Evolutionary conservation across 2,329 filamentous ascomycete species (phyloP).

Genomic region (Akanthomyces lecanii): DNA sequence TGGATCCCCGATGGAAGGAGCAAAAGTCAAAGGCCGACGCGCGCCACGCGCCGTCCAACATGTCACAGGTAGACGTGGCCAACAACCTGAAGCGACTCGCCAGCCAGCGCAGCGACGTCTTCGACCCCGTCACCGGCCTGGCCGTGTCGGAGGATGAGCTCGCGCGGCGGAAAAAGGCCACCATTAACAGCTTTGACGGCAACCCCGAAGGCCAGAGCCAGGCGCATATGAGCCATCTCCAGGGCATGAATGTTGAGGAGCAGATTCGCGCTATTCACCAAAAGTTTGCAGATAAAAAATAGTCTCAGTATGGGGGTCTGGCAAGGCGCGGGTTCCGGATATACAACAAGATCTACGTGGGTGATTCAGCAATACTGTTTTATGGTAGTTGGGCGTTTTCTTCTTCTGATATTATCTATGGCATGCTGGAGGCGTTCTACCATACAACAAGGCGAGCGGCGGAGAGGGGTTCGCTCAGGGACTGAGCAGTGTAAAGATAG

Average conservation of each 20-base stretch:
- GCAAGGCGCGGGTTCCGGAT: not conserved
- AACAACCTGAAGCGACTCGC: slow-evolving; percentile 95
- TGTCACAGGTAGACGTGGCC: slow-evolving; percentile 81
- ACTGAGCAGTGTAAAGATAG: slow-evolving; percentile 11
- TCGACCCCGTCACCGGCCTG: slow-evolving; percentile 68
- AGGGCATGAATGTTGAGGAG: slow-evolving; percentile 75
- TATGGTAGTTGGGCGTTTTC: slow-evolving; percentile 8
- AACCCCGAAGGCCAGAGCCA: slow-evolving; percentile 56
- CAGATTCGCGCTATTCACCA: slow-evolving; percentile 67
- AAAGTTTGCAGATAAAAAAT: slow-evolving; percentile 44
- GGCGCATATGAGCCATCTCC: slow-evolving; percentile 53
- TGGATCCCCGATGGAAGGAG: slow-evolving; percentile 94
- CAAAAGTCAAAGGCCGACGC: slow-evolving; percentile 86
- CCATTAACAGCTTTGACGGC: slow-evolving; percentile 60
- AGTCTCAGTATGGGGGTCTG: slow-evolving; percentile 13
- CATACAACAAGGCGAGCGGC: not conserved
- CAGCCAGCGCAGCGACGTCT: slow-evolving; percentile 81
- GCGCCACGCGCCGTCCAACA: slow-evolving; percentile 78
- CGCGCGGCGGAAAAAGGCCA: slow-evolving; percentile 71
- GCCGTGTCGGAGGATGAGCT: slow-evolving; percentile 69
- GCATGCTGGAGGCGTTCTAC: not conserved
- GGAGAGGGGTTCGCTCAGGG: not conserved
- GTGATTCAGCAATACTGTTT: not conserved
- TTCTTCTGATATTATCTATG: not conserved
- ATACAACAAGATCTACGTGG: not conserved